phyloP scores from a whole-genome alignment of 2,329 filamentous ascomycete species.

The Alternaria novae-zelandiae region DNA sequence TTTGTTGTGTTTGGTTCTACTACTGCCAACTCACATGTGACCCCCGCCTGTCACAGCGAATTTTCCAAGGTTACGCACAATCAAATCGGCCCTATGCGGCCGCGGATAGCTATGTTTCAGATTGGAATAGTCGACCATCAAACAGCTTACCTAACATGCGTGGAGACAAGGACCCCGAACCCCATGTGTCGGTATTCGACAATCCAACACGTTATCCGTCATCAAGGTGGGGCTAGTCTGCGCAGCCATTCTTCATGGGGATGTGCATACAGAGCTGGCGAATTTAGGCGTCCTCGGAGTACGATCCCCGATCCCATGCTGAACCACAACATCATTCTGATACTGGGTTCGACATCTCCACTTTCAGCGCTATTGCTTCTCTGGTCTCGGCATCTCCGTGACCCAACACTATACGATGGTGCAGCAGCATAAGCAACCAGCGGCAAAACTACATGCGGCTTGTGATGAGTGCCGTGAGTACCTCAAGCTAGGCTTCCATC shows the following conservation, averaged over 20 bases:
- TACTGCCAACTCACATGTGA: not conserved
- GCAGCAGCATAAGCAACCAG: slow-evolving; percentile 24
- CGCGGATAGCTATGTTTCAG: slow-evolving; percentile 7
- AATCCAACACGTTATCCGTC: not conserved
- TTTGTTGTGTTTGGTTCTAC: not conserved
- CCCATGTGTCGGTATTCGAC: not conserved
- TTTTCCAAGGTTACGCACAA: not conserved
- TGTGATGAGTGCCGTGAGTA: slow-evolving; percentile 48
- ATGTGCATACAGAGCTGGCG: slow-evolving; percentile 5
- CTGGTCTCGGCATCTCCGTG: not conserved
- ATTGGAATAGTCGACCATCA: not conserved
- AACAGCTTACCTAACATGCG: not conserved
- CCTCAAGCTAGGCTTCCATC: not conserved
- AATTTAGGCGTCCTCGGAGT: not conserved
- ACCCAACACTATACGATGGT: not conserved
- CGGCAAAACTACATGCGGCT: slow-evolving; percentile 41
- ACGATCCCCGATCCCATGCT: not conserved
- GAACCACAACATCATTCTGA: slow-evolving; percentile 1
- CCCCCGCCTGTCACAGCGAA: not conserved
- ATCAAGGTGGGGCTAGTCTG: slow-evolving; percentile 1
- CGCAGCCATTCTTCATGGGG: not conserved
- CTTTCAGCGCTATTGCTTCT: not conserved
- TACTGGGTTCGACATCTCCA: not conserved
- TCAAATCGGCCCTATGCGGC: slow-evolving; percentile 3
- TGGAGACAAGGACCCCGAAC: not conserved